Evolutionary conservation across 108 stramenopile genomes (phyloP).

Genomic region (Fragilariopsis cylindrus): DNA sequence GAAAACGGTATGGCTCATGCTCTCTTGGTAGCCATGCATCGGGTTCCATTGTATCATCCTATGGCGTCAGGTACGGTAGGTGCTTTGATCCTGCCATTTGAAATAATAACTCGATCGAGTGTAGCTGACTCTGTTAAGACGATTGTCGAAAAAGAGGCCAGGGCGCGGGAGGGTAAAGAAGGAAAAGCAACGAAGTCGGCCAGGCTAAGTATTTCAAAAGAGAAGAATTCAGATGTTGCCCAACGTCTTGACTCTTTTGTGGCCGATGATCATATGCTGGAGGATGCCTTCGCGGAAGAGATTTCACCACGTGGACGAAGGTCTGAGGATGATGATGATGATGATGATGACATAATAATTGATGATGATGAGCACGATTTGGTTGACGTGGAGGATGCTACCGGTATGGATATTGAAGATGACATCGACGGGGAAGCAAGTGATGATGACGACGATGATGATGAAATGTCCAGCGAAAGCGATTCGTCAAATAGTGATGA

Average conservation of each 20-base stretch:
- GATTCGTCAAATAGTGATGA: constrained; percentile 9
- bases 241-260: constrained; percentile 26
- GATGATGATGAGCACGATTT: constrained; percentile 25
- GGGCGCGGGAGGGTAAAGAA: constrained; percentile 24
- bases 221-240: constrained; percentile 12
- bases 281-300: constrained; percentile 59
- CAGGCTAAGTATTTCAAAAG: neutral
- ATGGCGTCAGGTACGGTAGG: constrained; percentile 64
- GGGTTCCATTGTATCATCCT: constrained; percentile 77
- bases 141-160: constrained; percentile 57
- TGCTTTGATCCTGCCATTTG: constrained; percentile 80
- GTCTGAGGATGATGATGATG: constrained; percentile 15
- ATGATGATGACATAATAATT: constrained; percentile 24
- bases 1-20: constrained; percentile 81
- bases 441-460: neutral
- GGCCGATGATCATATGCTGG: constrained; percentile 66
- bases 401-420: constrained; percentile 32
- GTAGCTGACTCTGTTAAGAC: constrained; percentile 59
- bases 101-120: constrained; percentile 76
- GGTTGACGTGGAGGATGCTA: constrained; percentile 27
- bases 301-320: neutral
- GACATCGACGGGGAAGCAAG: constrained; percentile 37
- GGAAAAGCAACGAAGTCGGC: constrained; percentile 9
- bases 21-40: constrained; percentile 70
- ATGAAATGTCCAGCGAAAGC: constrained; percentile 31